Evolutionary conservation across 2,329 filamentous ascomycete species (phyloP), one percentile per base, ranked within the genome.

Genomic region (Domatiomyces globalis): DNA sequence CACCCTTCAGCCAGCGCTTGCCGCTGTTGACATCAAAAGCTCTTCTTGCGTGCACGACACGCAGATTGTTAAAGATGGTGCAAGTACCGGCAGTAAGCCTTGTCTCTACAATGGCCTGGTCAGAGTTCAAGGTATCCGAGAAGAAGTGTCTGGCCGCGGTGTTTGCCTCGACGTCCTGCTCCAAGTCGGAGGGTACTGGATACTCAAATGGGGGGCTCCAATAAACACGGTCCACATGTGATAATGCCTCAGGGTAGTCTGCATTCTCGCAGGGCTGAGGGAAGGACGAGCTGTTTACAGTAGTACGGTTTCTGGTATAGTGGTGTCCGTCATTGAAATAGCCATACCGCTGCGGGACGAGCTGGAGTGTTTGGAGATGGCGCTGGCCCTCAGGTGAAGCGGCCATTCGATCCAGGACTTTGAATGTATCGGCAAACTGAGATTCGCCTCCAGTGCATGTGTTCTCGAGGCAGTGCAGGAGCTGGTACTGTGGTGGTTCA

Each of bases 381-480:
- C 63, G 43, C 33, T 15, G 33, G 33, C 33, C 33, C 62, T 58
- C 58, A 70, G 70, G 19, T 59, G 46, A 2, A 43, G 50, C 5
- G 46, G 61, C 55, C 4, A 51, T 50, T 33, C 47, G 42, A 52
- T 50, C 63, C 18, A 77, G 62, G 0, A 83, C 83, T 47, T 73
- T 71, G 58, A 85, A 77, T 39, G 81, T 75, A 68, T 96, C 89
- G 53, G 80, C 81, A 69, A 96, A 98, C 49, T 94, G 74, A 1
- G 87, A 94, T 61, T 87, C 83, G 46, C 90, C 92, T 17, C 90
- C 90, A 0, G 76, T 70, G 58, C 81, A 83, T 1, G 81, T 83
- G 61, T 94, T 94, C 56, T 84, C 78, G 43, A 96, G 74, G 63
- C 88, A 95, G 69, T 96, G 92, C 3, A 96, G 78, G 20, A 96